phyloP scores from a whole-genome alignment of 495 filamentous ascomycete genomes.

The Amniculicola lignicola region DNA sequence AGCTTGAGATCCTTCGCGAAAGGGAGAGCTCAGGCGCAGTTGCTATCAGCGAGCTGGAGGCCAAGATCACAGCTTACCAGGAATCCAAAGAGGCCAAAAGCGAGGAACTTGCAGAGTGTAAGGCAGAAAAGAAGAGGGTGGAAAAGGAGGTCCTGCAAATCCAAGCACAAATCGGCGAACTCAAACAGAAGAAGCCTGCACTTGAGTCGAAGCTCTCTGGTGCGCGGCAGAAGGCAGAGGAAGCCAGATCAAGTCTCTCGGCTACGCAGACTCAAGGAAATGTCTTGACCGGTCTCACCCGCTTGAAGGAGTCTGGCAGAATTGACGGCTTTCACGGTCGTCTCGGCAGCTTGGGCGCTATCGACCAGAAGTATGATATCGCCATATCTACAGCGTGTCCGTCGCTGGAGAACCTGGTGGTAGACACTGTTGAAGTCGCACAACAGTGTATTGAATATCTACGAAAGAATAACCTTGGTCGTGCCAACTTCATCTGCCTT shows the following conservation, averaged over 20 bases:
- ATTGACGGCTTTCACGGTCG: constrained; percentile 96
- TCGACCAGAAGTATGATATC: constrained; percentile 90
- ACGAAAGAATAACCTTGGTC: constrained; percentile 94
- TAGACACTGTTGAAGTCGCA: constrained; percentile 88
- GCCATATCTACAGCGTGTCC: constrained; percentile 96
- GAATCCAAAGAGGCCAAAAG: constrained; percentile 66
- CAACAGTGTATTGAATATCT: constrained; percentile 98
- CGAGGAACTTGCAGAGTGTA: constrained; percentile 70
- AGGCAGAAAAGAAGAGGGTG: constrained; percentile 64
- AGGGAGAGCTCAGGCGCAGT: constrained; percentile 80
- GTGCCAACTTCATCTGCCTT: constrained; percentile 93
- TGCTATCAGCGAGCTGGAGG: constrained; percentile 76
- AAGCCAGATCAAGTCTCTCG: constrained; percentile 83
- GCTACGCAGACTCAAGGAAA: constrained; percentile 89
- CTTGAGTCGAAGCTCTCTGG: constrained; percentile 77
- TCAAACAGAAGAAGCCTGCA: constrained; percentile 72
- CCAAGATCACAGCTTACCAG: constrained; percentile 70
- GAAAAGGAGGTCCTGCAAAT: constrained; percentile 71
- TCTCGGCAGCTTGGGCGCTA: constrained; percentile 91
- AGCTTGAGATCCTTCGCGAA: constrained; percentile 86
- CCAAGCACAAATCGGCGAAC: constrained; percentile 66
- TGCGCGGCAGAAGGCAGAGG: constrained; percentile 88
- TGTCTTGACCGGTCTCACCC: constrained; percentile 85
- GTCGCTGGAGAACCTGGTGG: constrained; percentile 88
- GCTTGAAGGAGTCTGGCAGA: constrained; percentile 90